A percentile compares a stretch with the other conserved stretches of the same genome.
Conservation (phyloP, 169 alveolate genomes). For the Plasmodium gallinaceum region DNA sequence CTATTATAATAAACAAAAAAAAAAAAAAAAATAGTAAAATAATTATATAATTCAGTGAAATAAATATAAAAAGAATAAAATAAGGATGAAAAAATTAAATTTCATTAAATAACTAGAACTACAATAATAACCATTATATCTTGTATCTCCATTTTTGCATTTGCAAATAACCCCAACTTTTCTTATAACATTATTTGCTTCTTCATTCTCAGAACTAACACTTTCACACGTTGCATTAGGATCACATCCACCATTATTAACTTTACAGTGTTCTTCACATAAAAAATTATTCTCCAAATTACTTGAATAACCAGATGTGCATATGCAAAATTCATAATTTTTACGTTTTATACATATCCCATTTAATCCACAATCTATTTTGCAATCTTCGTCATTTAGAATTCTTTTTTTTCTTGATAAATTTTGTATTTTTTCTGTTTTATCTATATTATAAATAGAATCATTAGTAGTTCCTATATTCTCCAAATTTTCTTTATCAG, state of each 20-base stretch:
- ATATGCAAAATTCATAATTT: conserved; percentile 25
- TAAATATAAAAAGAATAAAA: too few relatives aligned
- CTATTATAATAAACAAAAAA: too few relatives aligned
- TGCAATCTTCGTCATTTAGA: conserved; percentile 31
- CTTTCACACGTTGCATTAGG: conserved; percentile 23
- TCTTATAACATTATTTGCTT: conserved; percentile 19
- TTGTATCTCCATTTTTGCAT: conserved; percentile 52
- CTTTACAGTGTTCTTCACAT: conserved; percentile 56
- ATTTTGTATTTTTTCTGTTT: conserved; percentile 7
- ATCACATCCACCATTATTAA: conserved; percentile 71
- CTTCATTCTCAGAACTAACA: conserved; percentile 3
- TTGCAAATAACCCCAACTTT: conserved; percentile 62
- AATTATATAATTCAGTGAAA: too few relatives aligned
- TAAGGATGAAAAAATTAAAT: too few relatives aligned
- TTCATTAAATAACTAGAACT: not conserved
- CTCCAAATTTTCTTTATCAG: not conserved
- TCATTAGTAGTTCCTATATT: not conserved
- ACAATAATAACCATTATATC: conserved; percentile 52
- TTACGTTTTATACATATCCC: conserved; percentile 17
- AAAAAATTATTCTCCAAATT: conserved; percentile 35
- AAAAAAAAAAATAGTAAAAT: too few relatives aligned
- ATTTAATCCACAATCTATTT: conserved; percentile 20
- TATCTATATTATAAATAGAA: not conserved
- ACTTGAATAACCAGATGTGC: conserved; percentile 36
- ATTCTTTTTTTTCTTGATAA: conserved; percentile 29